Evolutionary conservation across 257 asterid genomes (phyloP).

Genomic region (Echium plantagineum): DNA sequence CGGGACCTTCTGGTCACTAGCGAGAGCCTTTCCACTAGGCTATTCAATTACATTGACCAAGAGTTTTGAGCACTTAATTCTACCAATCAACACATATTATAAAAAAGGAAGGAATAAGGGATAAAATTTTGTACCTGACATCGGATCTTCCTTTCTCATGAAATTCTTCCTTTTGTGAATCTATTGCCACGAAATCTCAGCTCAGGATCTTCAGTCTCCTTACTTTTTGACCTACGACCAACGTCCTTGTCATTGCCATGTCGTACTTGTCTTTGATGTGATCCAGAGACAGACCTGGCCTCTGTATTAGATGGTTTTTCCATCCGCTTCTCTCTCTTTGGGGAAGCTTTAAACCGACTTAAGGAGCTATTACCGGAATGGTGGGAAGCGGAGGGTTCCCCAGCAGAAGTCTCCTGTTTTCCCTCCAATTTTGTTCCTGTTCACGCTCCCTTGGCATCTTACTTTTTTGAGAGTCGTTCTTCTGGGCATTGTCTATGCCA

Average conservation of each 20-base stretch:
- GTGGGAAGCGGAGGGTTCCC: slow-evolving; percentile 10
- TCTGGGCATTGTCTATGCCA: slow-evolving; percentile 20
- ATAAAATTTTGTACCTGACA: not conserved
- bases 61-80: not conserved
- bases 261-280: slow-evolving; percentile 14
- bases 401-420: slow-evolving; percentile 8
- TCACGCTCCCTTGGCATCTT: slow-evolving; percentile 12
- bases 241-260: slow-evolving; percentile 13
- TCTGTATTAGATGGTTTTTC: slow-evolving; percentile 19
- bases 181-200: slow-evolving; percentile 10
- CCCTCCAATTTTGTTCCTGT: slow-evolving; percentile 5
- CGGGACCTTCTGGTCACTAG: too few species aligned
- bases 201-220: not conserved
- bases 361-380: slow-evolving; percentile 8
- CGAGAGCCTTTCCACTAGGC: too few species aligned
- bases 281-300: slow-evolving; percentile 11
- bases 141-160: slow-evolving; percentile 18
- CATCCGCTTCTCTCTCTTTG: slow-evolving; percentile 17
- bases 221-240: slow-evolving; percentile 14
- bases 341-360: slow-evolving; percentile 11
- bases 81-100: too few species aligned
- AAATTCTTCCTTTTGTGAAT: slow-evolving; percentile 17
- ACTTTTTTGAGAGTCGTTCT: slow-evolving; percentile 11
- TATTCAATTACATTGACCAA: too few species aligned
- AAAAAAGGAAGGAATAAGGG: not conserved